phyloP scores from a whole-genome alignment of 129 eudicot species.

The Glebionis coronaria region DNA sequence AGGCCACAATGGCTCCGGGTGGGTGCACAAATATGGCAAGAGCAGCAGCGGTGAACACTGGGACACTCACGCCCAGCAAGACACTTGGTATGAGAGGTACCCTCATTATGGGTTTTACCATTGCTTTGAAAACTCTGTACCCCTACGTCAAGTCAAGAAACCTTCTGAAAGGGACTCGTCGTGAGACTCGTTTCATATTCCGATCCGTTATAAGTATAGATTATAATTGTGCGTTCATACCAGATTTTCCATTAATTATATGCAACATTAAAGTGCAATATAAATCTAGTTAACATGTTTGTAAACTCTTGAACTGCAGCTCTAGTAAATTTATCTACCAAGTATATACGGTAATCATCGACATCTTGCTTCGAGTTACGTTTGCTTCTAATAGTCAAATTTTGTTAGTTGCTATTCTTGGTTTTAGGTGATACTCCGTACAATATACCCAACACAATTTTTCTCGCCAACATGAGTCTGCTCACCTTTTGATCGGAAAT shows the following conservation, averaged over 20 bases:
- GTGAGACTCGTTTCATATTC: slow-evolving; percentile 1
- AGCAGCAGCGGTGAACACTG: slow-evolving; percentile 96
- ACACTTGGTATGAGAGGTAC: slow-evolving; percentile 84
- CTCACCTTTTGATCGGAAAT: too few species aligned
- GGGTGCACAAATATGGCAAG: slow-evolving; percentile 93
- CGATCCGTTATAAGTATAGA: not conserved
- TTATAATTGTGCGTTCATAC: not conserved
- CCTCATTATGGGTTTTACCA: slow-evolving; percentile 86
- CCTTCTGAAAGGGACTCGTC: slow-evolving; percentile 53
- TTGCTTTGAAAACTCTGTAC: slow-evolving; percentile 76
- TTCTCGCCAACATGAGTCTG: too few species aligned
- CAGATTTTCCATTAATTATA: not conserved
- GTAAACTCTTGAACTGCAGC: too few species aligned
- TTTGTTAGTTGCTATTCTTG: too few species aligned
- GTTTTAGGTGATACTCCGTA: too few species aligned
- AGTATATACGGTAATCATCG: too few species aligned
- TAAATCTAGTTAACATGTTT: too few species aligned
- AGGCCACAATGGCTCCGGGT: slow-evolving; percentile 85
- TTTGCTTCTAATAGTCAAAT: too few species aligned
- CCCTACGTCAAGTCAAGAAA: slow-evolving; percentile 69
- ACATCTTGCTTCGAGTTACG: too few species aligned
- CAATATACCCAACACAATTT: too few species aligned
- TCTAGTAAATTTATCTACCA: too few species aligned
- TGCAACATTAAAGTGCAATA: too few species aligned
- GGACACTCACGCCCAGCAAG: slow-evolving; percentile 82